Evolutionary conservation across 2,329 filamentous ascomycete genomes (phyloP), one percentile per base, ranked within the genome.

Genomic region (Pochonia chlamydosporia): DNA sequence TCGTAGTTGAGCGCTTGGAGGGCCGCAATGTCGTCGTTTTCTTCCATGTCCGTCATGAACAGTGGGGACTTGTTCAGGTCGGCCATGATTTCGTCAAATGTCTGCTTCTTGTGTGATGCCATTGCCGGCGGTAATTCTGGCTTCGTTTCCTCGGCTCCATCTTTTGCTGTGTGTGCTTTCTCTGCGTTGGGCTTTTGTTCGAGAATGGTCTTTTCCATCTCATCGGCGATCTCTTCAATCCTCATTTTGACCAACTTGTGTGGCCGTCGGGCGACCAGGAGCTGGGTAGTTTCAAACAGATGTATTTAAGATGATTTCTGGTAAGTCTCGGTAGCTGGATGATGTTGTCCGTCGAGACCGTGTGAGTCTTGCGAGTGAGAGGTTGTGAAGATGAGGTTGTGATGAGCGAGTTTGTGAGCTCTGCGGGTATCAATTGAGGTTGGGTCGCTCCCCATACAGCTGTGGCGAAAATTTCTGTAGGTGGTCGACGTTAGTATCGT

Each of bases 11-110:
- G 73, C 0, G 93, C 92, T 62, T 88, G 86, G 50, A 99, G 76
- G 1, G 93, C 95, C 58, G 95, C 90, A 1, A 96, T 74, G 56
- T 87, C 83, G 52, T 85, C 75, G 61, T 96, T 96, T 54, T 95
- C 87, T 57, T 88, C 88, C 28, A 96, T 76, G 56, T 88, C 84
- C 25, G 90, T 97, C 93, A 99, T 99, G 75, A 99, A 99, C 31
- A 99, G 78, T 6, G 93, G 93, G 26, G 74, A 78, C 62, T 74
- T 73, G 63, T 80, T 79, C 36, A 82, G 66, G 42, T 82, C 78
- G 9, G 73, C 73, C 48, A 76, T 63, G 28, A 81, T 72, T 56
- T 82, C 77, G 31, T 79, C 76, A 3, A 75, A 66, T 4, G 76
- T 74, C 64, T 74, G 76, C 56, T 69, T 59, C 21, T 58, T 59